Evolutionary conservation across 805 yeast genomes (phyloP).

Genomic region (Starmerella geochares): DNA sequence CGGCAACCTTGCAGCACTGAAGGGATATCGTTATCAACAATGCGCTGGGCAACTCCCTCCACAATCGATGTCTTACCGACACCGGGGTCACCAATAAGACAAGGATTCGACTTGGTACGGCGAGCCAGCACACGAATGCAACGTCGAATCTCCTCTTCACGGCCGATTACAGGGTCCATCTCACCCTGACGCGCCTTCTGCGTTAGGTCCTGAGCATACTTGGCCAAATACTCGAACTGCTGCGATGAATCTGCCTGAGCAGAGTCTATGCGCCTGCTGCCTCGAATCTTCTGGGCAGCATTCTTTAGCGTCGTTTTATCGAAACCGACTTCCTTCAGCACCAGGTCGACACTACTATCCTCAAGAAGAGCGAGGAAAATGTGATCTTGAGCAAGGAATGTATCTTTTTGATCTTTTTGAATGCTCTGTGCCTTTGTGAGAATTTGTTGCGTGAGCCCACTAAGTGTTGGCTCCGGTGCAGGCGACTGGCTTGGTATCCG

Average conservation of each 20-base stretch:
- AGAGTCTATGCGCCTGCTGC: constrained; percentile 83
- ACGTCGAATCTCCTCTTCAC: constrained; percentile 96
- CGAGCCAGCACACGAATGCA: constrained; percentile 93
- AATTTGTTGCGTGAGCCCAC: constrained; percentile 66
- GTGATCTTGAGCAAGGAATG: constrained; percentile 90
- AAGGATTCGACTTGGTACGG: constrained; percentile 93
- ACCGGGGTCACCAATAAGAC: constrained; percentile 97
- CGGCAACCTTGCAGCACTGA: constrained; percentile 69
- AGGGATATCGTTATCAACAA: constrained; percentile 92
- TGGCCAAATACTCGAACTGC: constrained; percentile 68
- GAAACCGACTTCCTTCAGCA: constrained; percentile 59
- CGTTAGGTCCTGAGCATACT: constrained; percentile 90
- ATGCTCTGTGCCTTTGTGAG: constrained; percentile 65
- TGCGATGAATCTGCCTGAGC: constrained; percentile 87
- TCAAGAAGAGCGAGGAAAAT: constrained; percentile 73
- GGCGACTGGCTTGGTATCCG: constrained; percentile 82
- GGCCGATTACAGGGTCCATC: constrained; percentile 95
- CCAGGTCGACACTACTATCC: constrained; percentile 55
- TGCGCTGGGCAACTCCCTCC: constrained; percentile 97
- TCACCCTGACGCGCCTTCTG: constrained; percentile 88
- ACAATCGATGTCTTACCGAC: constrained; percentile 97
- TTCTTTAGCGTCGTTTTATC: constrained; percentile 62
- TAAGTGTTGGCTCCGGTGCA: constrained; percentile 73
- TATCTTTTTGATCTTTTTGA: constrained; percentile 79
- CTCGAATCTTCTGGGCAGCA: constrained; percentile 73